These are phyloP conservation scores for Naganishia vishniacii DNA, from an alignment of 768 basidiomycete species.

Conservation along the genomic window DNA sequence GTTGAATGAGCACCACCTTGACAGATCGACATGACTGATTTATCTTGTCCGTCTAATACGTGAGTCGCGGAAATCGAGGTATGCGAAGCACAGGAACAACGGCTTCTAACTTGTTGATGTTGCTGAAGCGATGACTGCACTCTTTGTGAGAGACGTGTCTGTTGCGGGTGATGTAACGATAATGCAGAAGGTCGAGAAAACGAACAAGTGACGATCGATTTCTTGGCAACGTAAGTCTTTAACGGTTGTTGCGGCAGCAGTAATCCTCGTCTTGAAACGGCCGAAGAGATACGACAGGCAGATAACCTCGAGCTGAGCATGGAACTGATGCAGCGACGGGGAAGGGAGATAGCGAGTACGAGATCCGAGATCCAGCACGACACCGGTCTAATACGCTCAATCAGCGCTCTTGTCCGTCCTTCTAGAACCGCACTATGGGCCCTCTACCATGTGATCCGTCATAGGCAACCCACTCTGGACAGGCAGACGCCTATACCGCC, in stretches of 20 bases:
- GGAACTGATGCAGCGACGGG: not conserved
- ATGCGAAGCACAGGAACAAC: slow-evolving; percentile 25
- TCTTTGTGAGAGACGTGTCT: not conserved
- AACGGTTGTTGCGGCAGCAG: not conserved
- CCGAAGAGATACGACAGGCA: slow-evolving; percentile 15
- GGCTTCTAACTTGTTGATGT: slow-evolving; percentile 15
- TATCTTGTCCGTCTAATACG: slow-evolving; percentile 21
- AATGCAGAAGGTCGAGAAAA: too few species aligned
- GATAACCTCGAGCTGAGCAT: slow-evolving; percentile 54
- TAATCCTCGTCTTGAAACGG: not conserved
- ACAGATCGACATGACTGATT: slow-evolving; percentile 20
- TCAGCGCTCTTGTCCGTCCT: not conserved
- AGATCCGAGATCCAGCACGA: too few species aligned
- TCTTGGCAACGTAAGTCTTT: not conserved
- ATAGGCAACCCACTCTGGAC: too few species aligned
- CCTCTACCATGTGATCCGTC: too few species aligned
- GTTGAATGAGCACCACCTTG: slow-evolving; percentile 4
- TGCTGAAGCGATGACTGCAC: slow-evolving; percentile 4
- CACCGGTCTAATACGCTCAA: too few species aligned
- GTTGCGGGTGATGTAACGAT: not conserved
- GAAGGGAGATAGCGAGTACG: not conserved
- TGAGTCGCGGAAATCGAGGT: slow-evolving; percentile 2
- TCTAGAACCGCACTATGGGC: not conserved
- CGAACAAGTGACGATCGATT: slow-evolving; percentile 3
- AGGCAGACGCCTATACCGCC: too few species aligned